Evolutionary conservation across 495 filamentous ascomycete genomes (phyloP).

Genomic region (Daldinia childiae): DNA sequence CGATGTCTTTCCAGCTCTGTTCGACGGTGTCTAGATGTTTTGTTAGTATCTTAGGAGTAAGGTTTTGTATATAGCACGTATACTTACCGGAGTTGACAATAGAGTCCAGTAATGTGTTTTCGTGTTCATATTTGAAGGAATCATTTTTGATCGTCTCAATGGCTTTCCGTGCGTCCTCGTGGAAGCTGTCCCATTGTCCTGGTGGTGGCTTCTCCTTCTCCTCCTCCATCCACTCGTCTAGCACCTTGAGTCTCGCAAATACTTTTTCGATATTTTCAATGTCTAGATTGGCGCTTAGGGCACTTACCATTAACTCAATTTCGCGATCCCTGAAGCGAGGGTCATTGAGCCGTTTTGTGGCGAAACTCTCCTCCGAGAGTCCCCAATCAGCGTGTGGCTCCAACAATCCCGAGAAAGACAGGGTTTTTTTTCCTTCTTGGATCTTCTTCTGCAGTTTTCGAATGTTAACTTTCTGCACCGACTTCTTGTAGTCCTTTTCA

Average conservation of each 20-base stretch:
- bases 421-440: neutral
- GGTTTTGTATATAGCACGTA: neutral
- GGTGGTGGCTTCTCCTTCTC: neutral
- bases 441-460: neutral
- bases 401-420: neutral
- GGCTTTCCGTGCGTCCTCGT: neutral
- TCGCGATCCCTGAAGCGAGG: neutral
- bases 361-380: neutral
- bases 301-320: neutral
- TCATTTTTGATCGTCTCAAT: neutral
- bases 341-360: neutral
- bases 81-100: neutral
- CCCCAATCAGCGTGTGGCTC: neutral
- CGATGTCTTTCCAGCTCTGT: slow-evolving; percentile 13
- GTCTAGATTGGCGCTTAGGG: neutral
- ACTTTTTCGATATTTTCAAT: neutral
- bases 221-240: neutral
- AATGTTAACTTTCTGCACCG: neutral
- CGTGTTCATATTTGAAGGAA: neutral
- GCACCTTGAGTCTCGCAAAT: neutral
- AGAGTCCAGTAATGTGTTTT: neutral
- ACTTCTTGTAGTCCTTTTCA: neutral
- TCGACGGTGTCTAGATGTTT: slow-evolving; percentile 1
- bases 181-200: neutral
- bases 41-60: neutral